phyloP scores from a whole-genome alignment of 257 asterid genomes.

The Dorcoceras hygrometricum region DNA sequence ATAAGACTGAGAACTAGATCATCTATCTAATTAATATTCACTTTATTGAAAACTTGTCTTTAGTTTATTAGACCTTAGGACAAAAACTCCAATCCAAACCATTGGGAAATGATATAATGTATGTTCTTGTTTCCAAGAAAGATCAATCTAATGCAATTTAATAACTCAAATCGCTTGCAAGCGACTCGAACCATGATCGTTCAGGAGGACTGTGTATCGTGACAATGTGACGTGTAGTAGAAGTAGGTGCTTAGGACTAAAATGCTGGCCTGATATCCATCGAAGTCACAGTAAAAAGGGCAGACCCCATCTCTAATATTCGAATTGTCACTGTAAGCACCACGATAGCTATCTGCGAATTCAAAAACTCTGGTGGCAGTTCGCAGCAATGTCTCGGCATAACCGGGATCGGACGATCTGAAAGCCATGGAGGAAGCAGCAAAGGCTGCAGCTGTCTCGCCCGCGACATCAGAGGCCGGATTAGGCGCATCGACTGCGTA shows the following conservation, averaged over 20 bases:
- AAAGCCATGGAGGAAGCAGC: conserved; percentile 94
- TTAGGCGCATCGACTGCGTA: conserved; percentile 89
- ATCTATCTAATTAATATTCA: background rate
- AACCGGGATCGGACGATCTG: conserved; percentile 69
- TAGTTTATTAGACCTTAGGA: background rate
- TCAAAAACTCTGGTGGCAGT: conserved; percentile 64
- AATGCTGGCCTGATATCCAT: conserved; percentile 80
- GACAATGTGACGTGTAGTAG: background rate
- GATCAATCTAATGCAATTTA: background rate
- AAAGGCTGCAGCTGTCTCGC: conserved; percentile 92
- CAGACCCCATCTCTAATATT: conserved; percentile 66
- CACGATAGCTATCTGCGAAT: conserved; percentile 77
- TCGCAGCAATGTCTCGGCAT: conserved; percentile 62
- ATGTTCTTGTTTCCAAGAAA: background rate
- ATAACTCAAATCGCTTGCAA: background rate
- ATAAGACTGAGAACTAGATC: background rate
- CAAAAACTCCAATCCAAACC: background rate
- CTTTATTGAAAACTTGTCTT: background rate
- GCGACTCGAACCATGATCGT: background rate
- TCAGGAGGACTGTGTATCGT: background rate
- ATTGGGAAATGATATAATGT: background rate
- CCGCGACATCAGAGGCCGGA: conserved; percentile 97
- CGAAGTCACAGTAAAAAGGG: conserved; percentile 93
- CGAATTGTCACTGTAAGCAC: conserved; percentile 82
- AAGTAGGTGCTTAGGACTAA: background rate